A percentile compares a stretch with the other conserved stretches of the same genome.
Evolutionary conservation across 257 asterid genomes (phyloP).

Genomic region (Lithospermum erythrorhizon): DNA sequence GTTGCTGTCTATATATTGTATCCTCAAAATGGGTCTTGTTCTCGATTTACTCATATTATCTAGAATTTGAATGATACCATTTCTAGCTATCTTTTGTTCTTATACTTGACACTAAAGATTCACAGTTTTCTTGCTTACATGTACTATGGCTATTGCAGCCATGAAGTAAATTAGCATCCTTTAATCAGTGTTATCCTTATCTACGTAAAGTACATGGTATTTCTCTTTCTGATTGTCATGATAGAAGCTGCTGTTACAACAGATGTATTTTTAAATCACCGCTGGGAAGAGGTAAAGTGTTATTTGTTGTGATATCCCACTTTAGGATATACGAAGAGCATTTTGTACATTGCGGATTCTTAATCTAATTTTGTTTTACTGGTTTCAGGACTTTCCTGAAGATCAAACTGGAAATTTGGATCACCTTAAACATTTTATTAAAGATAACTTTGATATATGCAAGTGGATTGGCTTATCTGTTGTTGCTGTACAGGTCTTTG

Average conservation of each 20-base stretch:
- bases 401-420: constrained; percentile 71
- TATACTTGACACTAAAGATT: not conserved
- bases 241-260: constrained; percentile 68
- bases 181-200: constrained; percentile 31
- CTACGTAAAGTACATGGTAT: constrained; percentile 45
- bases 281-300: constrained; percentile 73
- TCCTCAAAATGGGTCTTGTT: constrained; percentile 5
- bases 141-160: not conserved
- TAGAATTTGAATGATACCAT: not conserved
- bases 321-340: not conserved
- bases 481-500: constrained; percentile 61
- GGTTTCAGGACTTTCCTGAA: constrained; percentile 70
- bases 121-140: not conserved
- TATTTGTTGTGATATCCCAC: not conserved
- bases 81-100: not conserved
- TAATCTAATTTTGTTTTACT: constrained; percentile 1
- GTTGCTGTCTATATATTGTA: constrained; percentile 26
- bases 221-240: constrained; percentile 53
- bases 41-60: not conserved
- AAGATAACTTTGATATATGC: constrained; percentile 64
- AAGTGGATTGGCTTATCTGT: constrained; percentile 72
- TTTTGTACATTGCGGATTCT: constrained; percentile 5
- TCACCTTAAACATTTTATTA: constrained; percentile 51
- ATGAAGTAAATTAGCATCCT: not conserved
- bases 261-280: constrained; percentile 61